Conservation (phyloP, 352 stramenopile species). For the Pythium phragmitis region DNA sequence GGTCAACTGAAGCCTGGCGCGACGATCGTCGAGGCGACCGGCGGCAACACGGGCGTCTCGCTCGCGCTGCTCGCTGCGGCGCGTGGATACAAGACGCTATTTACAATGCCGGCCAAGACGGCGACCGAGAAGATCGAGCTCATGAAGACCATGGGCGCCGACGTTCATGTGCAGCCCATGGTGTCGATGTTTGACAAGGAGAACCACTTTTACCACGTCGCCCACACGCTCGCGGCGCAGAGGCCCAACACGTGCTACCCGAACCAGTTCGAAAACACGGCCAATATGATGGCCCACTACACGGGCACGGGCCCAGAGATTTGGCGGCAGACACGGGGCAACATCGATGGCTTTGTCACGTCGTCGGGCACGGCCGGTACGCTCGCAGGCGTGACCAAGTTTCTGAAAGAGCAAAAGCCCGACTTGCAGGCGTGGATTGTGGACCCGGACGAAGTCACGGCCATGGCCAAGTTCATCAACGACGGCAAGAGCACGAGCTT, state of each 20-base stretch:
- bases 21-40: conserved; percentile 81
- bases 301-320: conserved; percentile 86
- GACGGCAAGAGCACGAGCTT: conserved; percentile 49
- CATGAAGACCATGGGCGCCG: conserved; percentile 74
- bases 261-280: conserved; percentile 81
- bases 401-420: conserved; percentile 87
- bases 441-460: conserved; percentile 78
- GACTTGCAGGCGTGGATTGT: conserved; percentile 64
- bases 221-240: conserved; percentile 43
- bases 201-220: conserved; percentile 78
- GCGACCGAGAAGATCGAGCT: conserved; percentile 76
- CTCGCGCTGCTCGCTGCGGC: conserved; percentile 87
- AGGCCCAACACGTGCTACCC: conserved; percentile 43
- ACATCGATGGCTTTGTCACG: conserved; percentile 91
- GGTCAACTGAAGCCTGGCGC: conserved; percentile 75
- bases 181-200: conserved; percentile 64
- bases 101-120: conserved; percentile 75
- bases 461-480: conserved; percentile 86
- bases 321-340: conserved; percentile 83
- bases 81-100: conserved; percentile 80
- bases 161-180: conserved; percentile 61
- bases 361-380: conserved; percentile 92
- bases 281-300: conserved; percentile 76
- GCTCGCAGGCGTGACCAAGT: conserved; percentile 91
- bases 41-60: conserved; percentile 92